Evolutionary conservation across 148 eudicot species (phyloP), one percentile per base, ranked within the genome.

Genomic region (Chenopodium berlandieri): DNA sequence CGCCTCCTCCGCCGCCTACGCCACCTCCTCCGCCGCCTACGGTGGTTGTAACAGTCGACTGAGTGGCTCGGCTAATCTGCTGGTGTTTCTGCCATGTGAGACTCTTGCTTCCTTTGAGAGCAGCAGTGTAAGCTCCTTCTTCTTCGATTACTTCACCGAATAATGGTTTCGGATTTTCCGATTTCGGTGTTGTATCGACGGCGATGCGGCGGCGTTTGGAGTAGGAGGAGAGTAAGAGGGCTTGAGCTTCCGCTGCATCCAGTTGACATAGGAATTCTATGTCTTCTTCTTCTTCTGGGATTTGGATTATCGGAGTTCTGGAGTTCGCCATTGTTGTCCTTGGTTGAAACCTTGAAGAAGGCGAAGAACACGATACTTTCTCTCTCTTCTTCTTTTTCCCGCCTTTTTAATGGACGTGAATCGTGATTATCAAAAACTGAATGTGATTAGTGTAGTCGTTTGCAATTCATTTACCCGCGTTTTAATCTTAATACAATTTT

Each of bases 101-200:
- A 80, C 88, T 86, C 73, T 78, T 82, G 81, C 86, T 88, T 8
- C 90, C 88, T 31, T 75, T 79, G 22, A 88, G 84, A 9, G 86
- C 90, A 30, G 90, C 85, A 25, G 81, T 82, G 76, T 88, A 88
- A 6, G 83, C 78, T 1, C 90, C 90, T 68, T 48, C 52, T 48
- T 88, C 90, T 71, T 78, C 76, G 20, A 44, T 1, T 22, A 47
- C 63, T 31, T 12, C 56, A 7, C 3, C 75, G 25, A 13, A 44
- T 12, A 9, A 2, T 64, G 60, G 20, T 71, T 75, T 1, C 52
- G 72, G 20, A 75, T 86, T 64, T 20, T 76, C 54, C 54, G 14
- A 12, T 50, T 44, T 34, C 62, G 9, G 0, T 25, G 72, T 7
- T 4, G 64, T 2, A 19, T 46, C 76, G 60, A 30, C 58, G 82